Conservation (phyloP, 2,329 filamentous ascomycete species). For the Lachnellula hyalina region DNA sequence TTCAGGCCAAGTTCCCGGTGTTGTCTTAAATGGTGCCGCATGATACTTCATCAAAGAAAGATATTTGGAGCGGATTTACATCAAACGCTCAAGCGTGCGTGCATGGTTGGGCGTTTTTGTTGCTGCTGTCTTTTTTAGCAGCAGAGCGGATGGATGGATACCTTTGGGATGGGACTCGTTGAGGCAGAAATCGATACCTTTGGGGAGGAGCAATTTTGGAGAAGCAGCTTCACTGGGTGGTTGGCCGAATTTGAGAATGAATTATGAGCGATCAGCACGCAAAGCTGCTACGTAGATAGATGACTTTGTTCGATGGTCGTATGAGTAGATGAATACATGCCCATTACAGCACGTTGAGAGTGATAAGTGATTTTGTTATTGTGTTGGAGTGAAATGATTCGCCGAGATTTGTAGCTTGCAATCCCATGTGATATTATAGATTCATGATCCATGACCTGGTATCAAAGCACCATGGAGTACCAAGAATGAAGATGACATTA, state of each 20-base stretch:
- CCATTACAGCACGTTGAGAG: neutral
- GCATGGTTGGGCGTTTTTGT: slow-evolving; percentile 22
- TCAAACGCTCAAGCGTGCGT: slow-evolving; percentile 23
- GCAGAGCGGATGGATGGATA: neutral
- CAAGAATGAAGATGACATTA: too few relatives aligned
- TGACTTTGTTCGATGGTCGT: neutral
- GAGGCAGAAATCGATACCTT: too few relatives aligned
- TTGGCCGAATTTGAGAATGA: too few relatives aligned
- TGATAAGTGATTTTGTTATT: neutral
- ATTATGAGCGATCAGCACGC: neutral
- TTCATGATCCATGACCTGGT: too few relatives aligned
- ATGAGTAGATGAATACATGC: neutral
- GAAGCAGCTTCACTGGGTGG: too few relatives aligned
- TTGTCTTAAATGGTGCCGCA: slow-evolving; percentile 22
- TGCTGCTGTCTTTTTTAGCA: neutral
- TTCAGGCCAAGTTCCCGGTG: slow-evolving; percentile 15
- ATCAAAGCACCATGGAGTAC: too few relatives aligned
- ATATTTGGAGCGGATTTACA: slow-evolving; percentile 14
- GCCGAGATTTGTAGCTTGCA: too few relatives aligned
- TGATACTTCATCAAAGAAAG: slow-evolving; percentile 11
- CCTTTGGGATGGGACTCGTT: neutral
- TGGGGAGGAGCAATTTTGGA: too few relatives aligned
- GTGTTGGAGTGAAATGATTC: neutral
- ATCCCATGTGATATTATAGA: too few relatives aligned
- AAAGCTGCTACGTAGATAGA: neutral